A percentile compares a stretch with the other conserved stretches of the same genome.
Conservation (phyloP, 257 asterid genomes). For the Solanum virginianum region DNA sequence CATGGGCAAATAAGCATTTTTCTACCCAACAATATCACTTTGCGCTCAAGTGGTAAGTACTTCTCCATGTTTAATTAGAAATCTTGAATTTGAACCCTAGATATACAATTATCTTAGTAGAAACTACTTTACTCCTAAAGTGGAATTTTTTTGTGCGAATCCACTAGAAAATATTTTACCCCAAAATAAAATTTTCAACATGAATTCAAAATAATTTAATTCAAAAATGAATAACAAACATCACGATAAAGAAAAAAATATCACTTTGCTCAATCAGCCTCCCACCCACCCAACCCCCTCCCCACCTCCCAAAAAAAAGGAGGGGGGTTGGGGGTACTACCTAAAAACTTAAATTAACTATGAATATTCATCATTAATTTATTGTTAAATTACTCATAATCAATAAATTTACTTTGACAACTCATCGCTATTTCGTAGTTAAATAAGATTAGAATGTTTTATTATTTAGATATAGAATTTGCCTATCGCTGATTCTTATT, state of each 20-base stretch:
- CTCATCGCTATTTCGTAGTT: background rate
- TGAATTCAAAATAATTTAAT: too few relatives aligned
- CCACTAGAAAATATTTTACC: too few relatives aligned
- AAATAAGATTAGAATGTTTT: background rate
- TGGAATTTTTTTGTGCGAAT: too few relatives aligned
- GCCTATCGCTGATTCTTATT: background rate
- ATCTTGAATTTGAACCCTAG: background rate
- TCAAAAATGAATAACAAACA: too few relatives aligned
- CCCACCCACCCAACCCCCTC: too few relatives aligned
- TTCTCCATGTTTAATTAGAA: background rate
- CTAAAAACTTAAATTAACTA: background rate
- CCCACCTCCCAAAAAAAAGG: background rate
- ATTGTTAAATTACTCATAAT: background rate
- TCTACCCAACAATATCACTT: background rate
- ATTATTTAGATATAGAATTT: background rate
- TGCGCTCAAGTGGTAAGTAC: background rate
- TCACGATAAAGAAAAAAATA: background rate
- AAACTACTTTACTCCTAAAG: too few relatives aligned
- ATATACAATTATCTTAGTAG: background rate
- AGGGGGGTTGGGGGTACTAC: background rate
- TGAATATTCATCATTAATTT: background rate
- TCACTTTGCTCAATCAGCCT: background rate
- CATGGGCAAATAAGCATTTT: background rate
- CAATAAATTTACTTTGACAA: background rate
- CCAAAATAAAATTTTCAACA: too few relatives aligned